Conservation (phyloP, 139 green algal species). For the Volvox reticuliferus region DNA sequence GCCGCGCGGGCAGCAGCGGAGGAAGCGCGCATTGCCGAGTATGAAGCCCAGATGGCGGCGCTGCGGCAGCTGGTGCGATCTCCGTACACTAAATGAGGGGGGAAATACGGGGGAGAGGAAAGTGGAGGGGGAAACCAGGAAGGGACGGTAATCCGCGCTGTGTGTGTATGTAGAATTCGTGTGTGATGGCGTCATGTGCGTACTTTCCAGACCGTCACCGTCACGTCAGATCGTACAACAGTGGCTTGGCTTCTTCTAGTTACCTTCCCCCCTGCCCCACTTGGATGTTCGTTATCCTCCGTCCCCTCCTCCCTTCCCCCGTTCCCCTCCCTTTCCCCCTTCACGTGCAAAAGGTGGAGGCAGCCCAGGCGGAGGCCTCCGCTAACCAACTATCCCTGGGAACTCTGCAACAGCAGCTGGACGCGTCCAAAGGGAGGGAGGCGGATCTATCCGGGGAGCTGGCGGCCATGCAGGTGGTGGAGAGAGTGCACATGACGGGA, state of each 20-base stretch:
- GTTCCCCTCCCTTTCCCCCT: background rate
- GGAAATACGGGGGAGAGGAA: background rate
- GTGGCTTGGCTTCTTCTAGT: background rate
- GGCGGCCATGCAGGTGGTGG: conserved; percentile 25
- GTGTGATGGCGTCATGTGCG: background rate
- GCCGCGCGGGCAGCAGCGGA: background rate
- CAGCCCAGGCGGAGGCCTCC: conserved; percentile 1
- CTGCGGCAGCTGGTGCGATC: conserved; percentile 34
- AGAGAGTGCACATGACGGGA: background rate
- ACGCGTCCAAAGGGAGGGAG: conserved; percentile 6
- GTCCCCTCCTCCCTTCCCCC: background rate
- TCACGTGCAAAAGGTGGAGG: background rate
- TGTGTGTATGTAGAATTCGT: background rate
- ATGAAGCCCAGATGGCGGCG: conserved; percentile 25
- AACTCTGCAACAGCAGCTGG: conserved; percentile 31
- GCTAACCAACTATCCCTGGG: conserved; percentile 1
- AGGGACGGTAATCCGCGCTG: background rate
- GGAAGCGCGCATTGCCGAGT: conserved; percentile 6
- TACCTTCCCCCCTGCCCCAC: background rate
- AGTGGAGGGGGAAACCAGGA: background rate
- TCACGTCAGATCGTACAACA: background rate
- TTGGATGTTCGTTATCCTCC: background rate
- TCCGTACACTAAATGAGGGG: no score
- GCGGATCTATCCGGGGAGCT: conserved; percentile 16
- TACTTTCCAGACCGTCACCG: no score